A percentile compares a stretch with the other conserved stretches of the same genome.
Conservation (phyloP, 208 protist genomes). For the Leishmania lainsoni region DNA sequence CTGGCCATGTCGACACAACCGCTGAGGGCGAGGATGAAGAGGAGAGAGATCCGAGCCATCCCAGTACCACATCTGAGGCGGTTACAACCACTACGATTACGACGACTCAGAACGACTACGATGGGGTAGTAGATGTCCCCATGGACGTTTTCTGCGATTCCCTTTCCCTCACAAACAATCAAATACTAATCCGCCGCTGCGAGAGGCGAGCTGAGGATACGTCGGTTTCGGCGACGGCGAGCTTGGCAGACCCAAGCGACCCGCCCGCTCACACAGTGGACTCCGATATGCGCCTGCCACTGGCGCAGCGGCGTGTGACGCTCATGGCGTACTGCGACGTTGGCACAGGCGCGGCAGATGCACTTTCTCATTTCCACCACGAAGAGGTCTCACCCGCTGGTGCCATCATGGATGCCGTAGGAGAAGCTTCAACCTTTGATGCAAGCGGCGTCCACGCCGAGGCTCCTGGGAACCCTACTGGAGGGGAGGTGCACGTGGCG, state of each 20-base stretch:
- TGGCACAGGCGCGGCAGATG: neutral
- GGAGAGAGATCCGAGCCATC: neutral
- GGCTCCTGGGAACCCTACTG: neutral
- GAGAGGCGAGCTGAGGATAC: slow-evolving; percentile 16
- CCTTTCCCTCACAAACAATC: slow-evolving; percentile 25
- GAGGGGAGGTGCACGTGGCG: neutral
- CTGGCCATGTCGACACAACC: neutral
- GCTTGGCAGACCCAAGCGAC: slow-evolving; percentile 9
- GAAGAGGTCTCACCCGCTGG: neutral
- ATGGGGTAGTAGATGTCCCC: slow-evolving; percentile 17
- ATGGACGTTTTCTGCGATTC: slow-evolving; percentile 31
- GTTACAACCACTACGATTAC: neutral
- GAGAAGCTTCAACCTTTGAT: too few species aligned
- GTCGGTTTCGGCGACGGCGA: slow-evolving; percentile 12
- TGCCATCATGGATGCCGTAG: neutral
- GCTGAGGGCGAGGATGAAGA: neutral
- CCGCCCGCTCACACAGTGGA: slow-evolving; percentile 11
- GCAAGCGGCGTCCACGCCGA: neutral
- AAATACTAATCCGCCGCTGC: slow-evolving; percentile 18
- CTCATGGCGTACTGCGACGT: neutral
- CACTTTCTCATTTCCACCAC: neutral
- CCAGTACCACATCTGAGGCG: neutral
- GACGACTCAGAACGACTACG: slow-evolving; percentile 10
- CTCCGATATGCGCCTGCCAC: slow-evolving; percentile 9
- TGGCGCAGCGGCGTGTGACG: neutral